These are phyloP conservation scores for Colletotrichum plurivorum DNA, from an alignment of 2,329 filamentous ascomycete species.

Conservation along the genomic window DNA sequence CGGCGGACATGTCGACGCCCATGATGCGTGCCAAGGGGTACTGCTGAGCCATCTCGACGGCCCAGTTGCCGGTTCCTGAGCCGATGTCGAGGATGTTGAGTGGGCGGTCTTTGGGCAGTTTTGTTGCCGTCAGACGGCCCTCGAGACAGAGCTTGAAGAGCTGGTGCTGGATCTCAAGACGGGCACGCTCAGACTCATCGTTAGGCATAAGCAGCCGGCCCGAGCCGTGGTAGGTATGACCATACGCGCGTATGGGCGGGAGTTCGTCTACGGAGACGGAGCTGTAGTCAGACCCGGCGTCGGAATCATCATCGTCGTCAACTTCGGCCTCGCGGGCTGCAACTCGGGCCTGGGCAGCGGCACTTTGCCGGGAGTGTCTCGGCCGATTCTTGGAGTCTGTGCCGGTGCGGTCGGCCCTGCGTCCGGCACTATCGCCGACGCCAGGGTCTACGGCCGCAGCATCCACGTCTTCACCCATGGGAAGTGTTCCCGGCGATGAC, in stretches of 20 bases:
- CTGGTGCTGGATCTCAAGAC: constrained; percentile 50
- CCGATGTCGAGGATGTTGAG: constrained; percentile 58
- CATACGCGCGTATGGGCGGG: constrained; percentile 51
- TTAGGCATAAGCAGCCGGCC: constrained; percentile 52
- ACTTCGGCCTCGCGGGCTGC: constrained; percentile 18
- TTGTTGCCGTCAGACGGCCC: constrained; percentile 49
- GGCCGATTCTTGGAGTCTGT: constrained; percentile 26
- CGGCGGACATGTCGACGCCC: constrained; percentile 57
- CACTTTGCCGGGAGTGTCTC: constrained; percentile 19
- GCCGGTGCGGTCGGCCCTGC: constrained; percentile 6
- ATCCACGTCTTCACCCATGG: constrained; percentile 35
- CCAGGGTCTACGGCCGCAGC: constrained; percentile 23
- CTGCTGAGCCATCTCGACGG: constrained; percentile 57
- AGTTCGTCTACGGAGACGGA: constrained; percentile 50
- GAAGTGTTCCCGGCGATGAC: background rate
- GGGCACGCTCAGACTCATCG: constrained; percentile 50
- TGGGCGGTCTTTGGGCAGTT: constrained; percentile 44
- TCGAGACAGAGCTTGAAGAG: constrained; percentile 53
- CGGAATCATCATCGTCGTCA: constrained; percentile 46
- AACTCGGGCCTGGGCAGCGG: background rate
- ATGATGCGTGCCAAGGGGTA: constrained; percentile 57
- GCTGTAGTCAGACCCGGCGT: constrained; percentile 48
- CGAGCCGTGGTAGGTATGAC: constrained; percentile 54
- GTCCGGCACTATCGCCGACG: constrained; percentile 30
- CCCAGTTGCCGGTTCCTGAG: constrained; percentile 59